Conservation (phyloP, 768 basidiomycete genomes). For the Mycena chlorophos region DNA sequence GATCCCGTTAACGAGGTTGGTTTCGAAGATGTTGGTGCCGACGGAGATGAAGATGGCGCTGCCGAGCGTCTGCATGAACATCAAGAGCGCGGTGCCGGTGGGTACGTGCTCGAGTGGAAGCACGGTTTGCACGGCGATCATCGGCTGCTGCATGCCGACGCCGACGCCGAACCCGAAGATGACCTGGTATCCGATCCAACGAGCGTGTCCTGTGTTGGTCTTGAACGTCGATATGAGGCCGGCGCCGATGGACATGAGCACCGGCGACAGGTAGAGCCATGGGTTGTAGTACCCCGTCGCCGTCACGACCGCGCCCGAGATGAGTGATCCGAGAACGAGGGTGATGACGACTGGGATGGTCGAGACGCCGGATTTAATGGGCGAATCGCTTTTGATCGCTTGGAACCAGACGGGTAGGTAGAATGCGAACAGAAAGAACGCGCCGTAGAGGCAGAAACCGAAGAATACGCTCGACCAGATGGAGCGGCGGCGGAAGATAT, state of each 20-base stretch:
- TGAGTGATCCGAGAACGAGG: conserved; percentile 39
- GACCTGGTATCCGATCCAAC: conserved; percentile 25
- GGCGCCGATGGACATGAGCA: conserved; percentile 34
- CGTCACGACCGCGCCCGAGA: conserved; percentile 38
- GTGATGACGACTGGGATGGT: conserved; percentile 37
- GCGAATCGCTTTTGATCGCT: conserved; percentile 36
- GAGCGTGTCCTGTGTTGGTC: conserved; percentile 19
- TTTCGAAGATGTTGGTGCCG: conserved; percentile 19
- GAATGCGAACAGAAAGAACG: conserved; percentile 4
- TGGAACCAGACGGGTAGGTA: conserved; percentile 27
- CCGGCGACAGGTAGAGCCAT: conserved; percentile 30
- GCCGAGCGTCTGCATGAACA: conserved; percentile 22
- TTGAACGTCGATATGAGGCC: conserved; percentile 35
- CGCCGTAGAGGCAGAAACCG: conserved; percentile 4
- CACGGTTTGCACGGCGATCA: conserved; percentile 18
- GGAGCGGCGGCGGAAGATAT: conserved; percentile 11
- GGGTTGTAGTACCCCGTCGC: conserved; percentile 36
- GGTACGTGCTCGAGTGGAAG: conserved; percentile 15
- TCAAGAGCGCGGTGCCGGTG: conserved; percentile 15
- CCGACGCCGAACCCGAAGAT: conserved; percentile 33
- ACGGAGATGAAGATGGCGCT: conserved; percentile 23
- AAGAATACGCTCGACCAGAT: conserved; percentile 5
- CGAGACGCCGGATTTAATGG: conserved; percentile 35
- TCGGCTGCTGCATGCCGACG: conserved; percentile 19
- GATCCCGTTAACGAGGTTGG: neutral